phyloP scores from a whole-genome alignment of 352 stramenopile species.

The Phytopythium boreale region DNA sequence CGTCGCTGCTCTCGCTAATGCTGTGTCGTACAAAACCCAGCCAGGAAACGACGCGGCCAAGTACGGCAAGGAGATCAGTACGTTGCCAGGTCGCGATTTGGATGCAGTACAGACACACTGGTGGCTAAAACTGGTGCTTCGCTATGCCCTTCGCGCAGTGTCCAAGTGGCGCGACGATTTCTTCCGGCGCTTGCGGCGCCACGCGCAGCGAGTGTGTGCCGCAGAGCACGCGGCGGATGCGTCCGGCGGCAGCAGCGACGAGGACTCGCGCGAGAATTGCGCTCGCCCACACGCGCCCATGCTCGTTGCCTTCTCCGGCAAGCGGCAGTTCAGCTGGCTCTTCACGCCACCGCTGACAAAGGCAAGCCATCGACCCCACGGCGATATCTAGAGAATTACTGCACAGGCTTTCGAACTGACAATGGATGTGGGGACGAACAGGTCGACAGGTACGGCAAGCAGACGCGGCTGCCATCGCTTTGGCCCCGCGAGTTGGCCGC shows the following conservation, averaged over 20 bases:
- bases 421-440: slow-evolving; percentile 2
- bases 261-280: slow-evolving; percentile 19
- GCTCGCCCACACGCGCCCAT: slow-evolving; percentile 46
- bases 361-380: slow-evolving; percentile 7
- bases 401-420: not conserved
- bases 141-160: slow-evolving; percentile 30
- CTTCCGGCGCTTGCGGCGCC: slow-evolving; percentile 50
- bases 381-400: not conserved
- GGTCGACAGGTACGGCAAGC: slow-evolving; percentile 55
- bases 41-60: slow-evolving; percentile 82
- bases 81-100: not conserved
- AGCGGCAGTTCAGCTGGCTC: slow-evolving; percentile 83
- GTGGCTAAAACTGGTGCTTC: not conserved
- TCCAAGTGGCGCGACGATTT: slow-evolving; percentile 56
- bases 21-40: slow-evolving; percentile 17
- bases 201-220: slow-evolving; percentile 50
- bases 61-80: slow-evolving; percentile 73
- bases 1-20: not conserved
- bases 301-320: slow-evolving; percentile 84
- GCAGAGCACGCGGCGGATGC: slow-evolving; percentile 21
- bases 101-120: not conserved
- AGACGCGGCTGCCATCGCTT: slow-evolving; percentile 51
- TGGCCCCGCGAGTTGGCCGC: slow-evolving; percentile 62
- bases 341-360: slow-evolving; percentile 73
- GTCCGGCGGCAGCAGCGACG: not conserved